phyloP scores from a whole-genome alignment of 495 filamentous ascomycete species.

The Trichoderma parareesei region DNA sequence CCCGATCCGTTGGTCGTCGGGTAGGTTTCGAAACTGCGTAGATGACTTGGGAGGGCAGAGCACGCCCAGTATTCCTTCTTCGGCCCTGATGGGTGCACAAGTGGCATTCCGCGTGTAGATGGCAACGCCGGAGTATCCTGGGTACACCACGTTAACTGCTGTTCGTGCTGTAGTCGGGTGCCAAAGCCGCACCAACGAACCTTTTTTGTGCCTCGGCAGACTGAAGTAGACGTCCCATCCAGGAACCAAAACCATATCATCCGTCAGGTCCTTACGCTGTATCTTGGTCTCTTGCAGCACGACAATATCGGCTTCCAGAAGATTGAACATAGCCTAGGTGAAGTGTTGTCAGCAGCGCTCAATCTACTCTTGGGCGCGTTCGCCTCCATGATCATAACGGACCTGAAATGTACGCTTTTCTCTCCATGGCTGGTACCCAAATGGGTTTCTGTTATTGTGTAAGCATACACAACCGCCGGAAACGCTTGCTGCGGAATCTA shows the following conservation, averaged over 20 bases:
- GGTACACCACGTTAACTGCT: not conserved
- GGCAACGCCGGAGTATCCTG: slow-evolving; percentile 89
- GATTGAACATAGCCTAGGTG: slow-evolving; percentile 75
- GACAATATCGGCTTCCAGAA: slow-evolving; percentile 86
- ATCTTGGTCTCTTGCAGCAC: slow-evolving; percentile 97
- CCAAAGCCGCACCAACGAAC: slow-evolving; percentile 33
- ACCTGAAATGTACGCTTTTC: slow-evolving; percentile 77
- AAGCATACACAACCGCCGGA: not conserved
- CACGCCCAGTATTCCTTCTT: slow-evolving; percentile 85
- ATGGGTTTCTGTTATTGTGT: slow-evolving; percentile 63
- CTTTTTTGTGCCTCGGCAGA: slow-evolving; percentile 87
- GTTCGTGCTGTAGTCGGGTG: slow-evolving; percentile 21
- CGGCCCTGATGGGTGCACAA: slow-evolving; percentile 82
- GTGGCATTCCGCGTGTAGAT: slow-evolving; percentile 88
- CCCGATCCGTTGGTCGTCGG: slow-evolving; percentile 75
- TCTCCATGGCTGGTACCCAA: slow-evolving; percentile 92
- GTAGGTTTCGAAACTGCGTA: slow-evolving; percentile 66
- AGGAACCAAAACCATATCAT: slow-evolving; percentile 92
- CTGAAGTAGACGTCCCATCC: slow-evolving; percentile 98
- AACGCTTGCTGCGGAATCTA: not conserved
- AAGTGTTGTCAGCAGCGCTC: not conserved
- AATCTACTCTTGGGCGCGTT: no score
- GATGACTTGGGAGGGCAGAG: slow-evolving; percentile 69
- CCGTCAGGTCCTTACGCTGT: slow-evolving; percentile 82
- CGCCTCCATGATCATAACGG: slow-evolving; percentile 10